Base-by-base conservation (phyloP, 129 eudicot species). In the Erigeron canadensis region DNA sequence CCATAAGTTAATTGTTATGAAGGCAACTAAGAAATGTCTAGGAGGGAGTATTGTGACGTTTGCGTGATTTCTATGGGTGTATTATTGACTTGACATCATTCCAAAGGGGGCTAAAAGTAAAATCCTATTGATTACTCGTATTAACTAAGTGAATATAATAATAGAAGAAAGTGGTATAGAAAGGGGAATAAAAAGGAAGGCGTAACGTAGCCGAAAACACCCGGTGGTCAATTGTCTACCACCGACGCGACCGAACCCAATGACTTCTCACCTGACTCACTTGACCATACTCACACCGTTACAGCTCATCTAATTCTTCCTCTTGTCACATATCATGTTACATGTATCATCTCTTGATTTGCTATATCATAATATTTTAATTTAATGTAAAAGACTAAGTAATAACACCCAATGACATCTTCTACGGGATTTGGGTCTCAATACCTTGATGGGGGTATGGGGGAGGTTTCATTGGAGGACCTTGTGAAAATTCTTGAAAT, bases 171-270 rank as follows among this genome's bases (percentile, higher is more conserved):
- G n/a, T n/a, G 53, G 37, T 10, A 48, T 17, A 28, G 34, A 37
- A 40, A 16, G 68, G 67, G 47, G 47, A 63, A 28, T 50, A 44
- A 64, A 73, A 75, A 67, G 72, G 72, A 67, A 66, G 57, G 80
- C 74, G 80, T 75, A 75, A 57, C 74, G 80, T 75, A 75, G 80
- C 80, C 50, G 80, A 66, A 75, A 75, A 45, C 79, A 12, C 22
- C 18, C 67, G 56, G 13, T 23, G 48, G 68, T 75, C 68, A 75
- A 56, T 75, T 75, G 80, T 75, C 74, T 57, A 67, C 48, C 80
- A 75, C 80, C 80, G 80, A 75, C 67, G 74, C 48, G 61, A 75
- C 74, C 80, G 67, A 75, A 75, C 74, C 73, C 60, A 60, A 51
- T 75, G 80, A 75, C 80, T 13, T 43, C 74, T 68, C 68, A 67